Conservation (phyloP, 306 rosid species). For the Cajanus cajan region DNA sequence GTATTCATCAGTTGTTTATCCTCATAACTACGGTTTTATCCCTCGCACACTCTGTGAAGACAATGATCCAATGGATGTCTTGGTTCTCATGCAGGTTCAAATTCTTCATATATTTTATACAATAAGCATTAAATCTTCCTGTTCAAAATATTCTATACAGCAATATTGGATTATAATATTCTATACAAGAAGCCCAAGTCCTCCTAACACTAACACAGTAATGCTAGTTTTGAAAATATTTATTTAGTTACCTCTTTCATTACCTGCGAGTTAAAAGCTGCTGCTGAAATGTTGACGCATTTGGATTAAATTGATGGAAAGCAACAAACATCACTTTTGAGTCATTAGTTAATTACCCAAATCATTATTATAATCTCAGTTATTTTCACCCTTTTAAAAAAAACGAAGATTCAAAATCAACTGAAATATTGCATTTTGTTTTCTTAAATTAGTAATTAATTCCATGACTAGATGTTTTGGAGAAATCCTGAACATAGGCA, state of each 20-base stretch:
- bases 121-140: not conserved
- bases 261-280: not conserved
- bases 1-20: slow-evolving; percentile 92
- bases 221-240: not conserved
- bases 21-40: slow-evolving; percentile 96
- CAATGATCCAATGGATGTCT: slow-evolving; percentile 94
- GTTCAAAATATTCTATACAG: not conserved
- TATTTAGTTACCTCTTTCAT: not conserved
- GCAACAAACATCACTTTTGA: not conserved
- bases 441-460: not conserved
- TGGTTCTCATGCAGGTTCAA: slow-evolving; percentile 91
- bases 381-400: not conserved
- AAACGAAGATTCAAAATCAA: not conserved
- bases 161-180: not conserved
- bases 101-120: not conserved
- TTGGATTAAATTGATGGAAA: not conserved
- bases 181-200: not conserved
- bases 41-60: slow-evolving; percentile 98
- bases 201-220: not conserved
- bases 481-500: not conserved
- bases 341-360: not conserved
- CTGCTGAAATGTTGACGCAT: not conserved
- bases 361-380: not conserved
- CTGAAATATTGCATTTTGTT: not conserved
- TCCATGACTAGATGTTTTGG: not conserved